Evolutionary conservation across 352 stramenopile species (phyloP), one percentile per base, ranked within the genome.

Genomic region (Phytophthora pinifolia): DNA sequence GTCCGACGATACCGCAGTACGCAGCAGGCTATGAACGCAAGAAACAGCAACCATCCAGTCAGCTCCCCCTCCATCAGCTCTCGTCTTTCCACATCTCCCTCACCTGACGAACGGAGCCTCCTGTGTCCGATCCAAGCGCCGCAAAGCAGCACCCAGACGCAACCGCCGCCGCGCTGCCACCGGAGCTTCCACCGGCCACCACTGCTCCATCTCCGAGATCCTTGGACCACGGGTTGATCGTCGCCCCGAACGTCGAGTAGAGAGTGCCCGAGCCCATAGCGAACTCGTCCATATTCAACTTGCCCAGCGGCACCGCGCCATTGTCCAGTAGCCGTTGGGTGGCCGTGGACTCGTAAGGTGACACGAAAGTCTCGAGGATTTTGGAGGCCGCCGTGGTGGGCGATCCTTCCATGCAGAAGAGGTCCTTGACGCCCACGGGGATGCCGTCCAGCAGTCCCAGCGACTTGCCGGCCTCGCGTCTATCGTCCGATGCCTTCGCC

Each of bases 201-300:
- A 92, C 69, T 9, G 83, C 80, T 9, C 67, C 47, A 0, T 84
- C 64, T 0, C 55, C 68, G 2, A 88, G 36, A 54, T 84, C 70
- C 7, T 64, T 77, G 10, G 86, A 96, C 84, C 85, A 95, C 52
- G 89, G 87, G 59, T 97, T 97, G 44, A 96, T 72, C 20, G 90
- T 95, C 37, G 88, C 62, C 7, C 89, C 90, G 34, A 92, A 89
- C 31, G 69, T 79, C 45, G 79, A 93, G 76, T 98, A 98, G 12
- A 94, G 74, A 46, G 93, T 98, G 14, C 88, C 87, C 27, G 89
- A 98, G 17, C 97, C 97, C 97, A 99, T 99, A 6, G 88, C 97
- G 74, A 99, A 99, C 80, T 99, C 97, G 72, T 99, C 97, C 93
- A 98, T 98, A 68, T 98, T 99, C 25, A 98, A 97, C 58, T 97